phyloP scores from a whole-genome alignment of 805 yeast genomes.

The Tetrapisispora arboricola region DNA sequence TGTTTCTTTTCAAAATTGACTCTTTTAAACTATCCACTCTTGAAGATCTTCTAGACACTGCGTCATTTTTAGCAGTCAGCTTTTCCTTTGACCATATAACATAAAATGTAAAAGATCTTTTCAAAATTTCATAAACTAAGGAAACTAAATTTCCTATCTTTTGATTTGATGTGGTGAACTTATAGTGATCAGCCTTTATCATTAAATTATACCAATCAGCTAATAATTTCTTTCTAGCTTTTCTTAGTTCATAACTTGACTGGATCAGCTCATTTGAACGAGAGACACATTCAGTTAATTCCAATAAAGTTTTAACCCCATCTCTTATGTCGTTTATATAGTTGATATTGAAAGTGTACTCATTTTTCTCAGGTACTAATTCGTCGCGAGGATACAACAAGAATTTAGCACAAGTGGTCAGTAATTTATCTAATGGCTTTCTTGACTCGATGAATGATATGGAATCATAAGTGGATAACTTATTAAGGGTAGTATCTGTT shows the following conservation, averaged over 20 bases:
- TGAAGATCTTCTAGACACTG: neutral
- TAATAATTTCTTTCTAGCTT: slow-evolving; percentile 54
- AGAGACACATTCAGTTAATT: slow-evolving; percentile 64
- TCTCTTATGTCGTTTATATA: slow-evolving; percentile 58
- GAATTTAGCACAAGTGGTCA: slow-evolving; percentile 57
- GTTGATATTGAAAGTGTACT: slow-evolving; percentile 44
- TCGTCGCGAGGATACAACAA: slow-evolving; percentile 53
- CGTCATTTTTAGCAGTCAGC: slow-evolving; percentile 22
- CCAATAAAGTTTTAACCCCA: slow-evolving; percentile 56
- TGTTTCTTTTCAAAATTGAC: neutral
- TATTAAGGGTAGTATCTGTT: neutral
- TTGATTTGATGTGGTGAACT: slow-evolving; percentile 47
- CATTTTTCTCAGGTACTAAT: slow-evolving; percentile 24
- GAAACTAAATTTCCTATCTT: slow-evolving; percentile 54
- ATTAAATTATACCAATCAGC: slow-evolving; percentile 76
- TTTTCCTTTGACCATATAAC: slow-evolving; percentile 65
- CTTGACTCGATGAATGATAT: slow-evolving; percentile 27
- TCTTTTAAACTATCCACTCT: neutral
- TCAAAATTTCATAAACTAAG: slow-evolving; percentile 56
- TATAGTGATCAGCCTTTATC: slow-evolving; percentile 65
- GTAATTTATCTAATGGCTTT: slow-evolving; percentile 43
- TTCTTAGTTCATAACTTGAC: slow-evolving; percentile 48
- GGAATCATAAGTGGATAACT: neutral
- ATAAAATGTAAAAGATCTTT: slow-evolving; percentile 53
- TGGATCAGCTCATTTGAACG: slow-evolving; percentile 62